These are phyloP conservation scores for Pseudoturritis turrita DNA, from an alignment of 345 rosid species.

Conservation along the genomic window DNA sequence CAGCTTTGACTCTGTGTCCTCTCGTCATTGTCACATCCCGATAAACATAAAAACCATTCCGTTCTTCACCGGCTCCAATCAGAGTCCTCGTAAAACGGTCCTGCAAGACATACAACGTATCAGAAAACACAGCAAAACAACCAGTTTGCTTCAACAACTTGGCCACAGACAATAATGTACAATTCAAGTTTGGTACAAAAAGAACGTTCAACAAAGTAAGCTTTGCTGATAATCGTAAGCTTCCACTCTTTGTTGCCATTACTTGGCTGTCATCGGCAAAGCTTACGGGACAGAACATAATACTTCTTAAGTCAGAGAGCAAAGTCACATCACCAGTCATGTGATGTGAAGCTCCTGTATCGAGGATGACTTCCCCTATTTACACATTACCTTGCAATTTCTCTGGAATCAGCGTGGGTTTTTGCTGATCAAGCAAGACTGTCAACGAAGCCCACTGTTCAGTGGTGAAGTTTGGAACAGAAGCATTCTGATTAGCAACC, in stretches of 20 bases:
- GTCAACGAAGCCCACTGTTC: no score
- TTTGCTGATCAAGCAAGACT: no score
- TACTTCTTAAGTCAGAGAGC: fast-evolving
- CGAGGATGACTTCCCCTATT: neutral
- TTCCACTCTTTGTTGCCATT: neutral
- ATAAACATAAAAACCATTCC: neutral
- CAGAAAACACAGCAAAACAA: neutral
- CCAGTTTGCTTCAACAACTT: no score
- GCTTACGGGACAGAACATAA: neutral
- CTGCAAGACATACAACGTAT: neutral
- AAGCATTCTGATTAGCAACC: no score
- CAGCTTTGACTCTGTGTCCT: neutral
- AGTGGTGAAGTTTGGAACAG: no score
- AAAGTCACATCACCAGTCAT: neutral
- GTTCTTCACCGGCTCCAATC: neutral
- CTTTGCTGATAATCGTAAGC: fast-evolving
- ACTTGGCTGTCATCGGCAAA: neutral
- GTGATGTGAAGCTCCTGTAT: neutral
- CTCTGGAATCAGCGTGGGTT: no score
- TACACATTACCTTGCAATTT: neutral
- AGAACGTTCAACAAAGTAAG: neutral
- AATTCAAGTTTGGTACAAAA: neutral
- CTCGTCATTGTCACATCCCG: neutral
- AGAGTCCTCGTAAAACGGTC: neutral
- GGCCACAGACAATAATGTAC: neutral